Percentiles rank a stretch among this genome's conserved stretches.
phyloP scores from a whole-genome alignment of 371 early-diverging fungal species.

The Encephalitozoon cuniculi region DNA sequence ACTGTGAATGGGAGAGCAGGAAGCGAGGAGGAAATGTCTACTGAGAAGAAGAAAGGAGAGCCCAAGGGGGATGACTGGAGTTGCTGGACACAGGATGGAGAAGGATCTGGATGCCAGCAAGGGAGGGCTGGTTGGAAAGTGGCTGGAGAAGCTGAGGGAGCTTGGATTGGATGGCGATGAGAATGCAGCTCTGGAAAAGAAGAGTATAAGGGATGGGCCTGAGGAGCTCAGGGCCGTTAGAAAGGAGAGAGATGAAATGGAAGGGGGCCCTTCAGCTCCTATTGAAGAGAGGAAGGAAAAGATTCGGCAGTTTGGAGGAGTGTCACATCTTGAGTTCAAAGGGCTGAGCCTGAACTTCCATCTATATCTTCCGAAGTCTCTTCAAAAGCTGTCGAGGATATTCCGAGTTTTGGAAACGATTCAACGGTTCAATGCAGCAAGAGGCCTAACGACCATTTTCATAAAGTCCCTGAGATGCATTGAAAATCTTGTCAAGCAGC shows the following conservation, averaged over 20 bases:
- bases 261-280: background rate
- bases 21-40: background rate
- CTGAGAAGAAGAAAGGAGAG: background rate
- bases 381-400: constrained; percentile 21
- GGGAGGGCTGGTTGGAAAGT: background rate
- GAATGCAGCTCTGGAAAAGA: background rate
- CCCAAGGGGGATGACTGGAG: background rate
- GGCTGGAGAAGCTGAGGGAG: background rate
- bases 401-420: constrained; percentile 35
- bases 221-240: background rate
- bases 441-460: constrained; percentile 32
- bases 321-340: background rate
- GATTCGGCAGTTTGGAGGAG: constrained; percentile 1
- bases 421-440: constrained; percentile 34
- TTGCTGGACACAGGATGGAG: background rate
- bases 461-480: constrained; percentile 28
- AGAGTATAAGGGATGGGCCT: background rate
- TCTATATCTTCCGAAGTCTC: constrained; percentile 22
- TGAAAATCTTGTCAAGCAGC: constrained; percentile 34
- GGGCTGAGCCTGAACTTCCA: background rate
- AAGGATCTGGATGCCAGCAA: background rate
- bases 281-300: constrained; percentile 1
- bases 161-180: background rate
- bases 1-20: background rate
- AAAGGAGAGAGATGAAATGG: background rate